phyloP scores from a whole-genome alignment of 176 grass and related monocot species.

The Aegilops tauschii region DNA sequence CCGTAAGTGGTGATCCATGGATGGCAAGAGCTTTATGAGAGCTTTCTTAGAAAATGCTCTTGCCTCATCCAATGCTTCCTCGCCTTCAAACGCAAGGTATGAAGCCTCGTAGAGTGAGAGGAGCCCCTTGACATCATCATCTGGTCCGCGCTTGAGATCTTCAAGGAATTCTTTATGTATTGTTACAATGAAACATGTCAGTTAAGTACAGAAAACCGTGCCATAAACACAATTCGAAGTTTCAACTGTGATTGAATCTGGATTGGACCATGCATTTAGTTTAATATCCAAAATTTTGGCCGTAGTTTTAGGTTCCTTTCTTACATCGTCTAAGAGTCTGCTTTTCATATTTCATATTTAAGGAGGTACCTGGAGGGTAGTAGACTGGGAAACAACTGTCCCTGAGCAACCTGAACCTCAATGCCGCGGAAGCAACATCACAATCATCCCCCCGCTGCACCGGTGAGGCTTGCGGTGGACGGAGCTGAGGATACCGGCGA shows the following conservation, averaged over 20 bases:
- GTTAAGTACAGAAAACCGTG: not conserved
- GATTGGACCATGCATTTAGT: no score
- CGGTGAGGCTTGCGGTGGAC: not conserved
- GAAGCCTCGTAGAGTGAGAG: constrained; percentile 31
- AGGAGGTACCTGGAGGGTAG: not conserved
- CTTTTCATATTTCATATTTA: no score
- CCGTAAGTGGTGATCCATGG: not conserved
- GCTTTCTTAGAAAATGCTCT: not conserved
- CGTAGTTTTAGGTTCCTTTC: no score
- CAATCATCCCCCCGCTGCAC: no score
- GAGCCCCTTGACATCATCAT: not conserved
- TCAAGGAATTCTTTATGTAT: no score
- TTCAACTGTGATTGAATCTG: no score
- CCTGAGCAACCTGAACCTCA: constrained; percentile 49
- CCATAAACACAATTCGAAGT: no score
- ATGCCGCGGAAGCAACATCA: constrained; percentile 12
- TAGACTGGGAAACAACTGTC: constrained; percentile 3
- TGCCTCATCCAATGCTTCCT: constrained; percentile 17
- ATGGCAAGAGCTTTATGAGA: constrained; percentile 7
- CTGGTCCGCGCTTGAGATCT: not conserved
- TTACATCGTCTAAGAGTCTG: no score
- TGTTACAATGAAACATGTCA: no score
- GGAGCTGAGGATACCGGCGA: constrained; percentile 17
- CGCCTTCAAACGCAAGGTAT: constrained; percentile 17
- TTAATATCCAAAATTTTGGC: no score